Percentiles rank a stretch among this genome's conserved stretches.
Conservation (phyloP, 371 early-diverging fungal species). For the Mortierella sp. region DNA sequence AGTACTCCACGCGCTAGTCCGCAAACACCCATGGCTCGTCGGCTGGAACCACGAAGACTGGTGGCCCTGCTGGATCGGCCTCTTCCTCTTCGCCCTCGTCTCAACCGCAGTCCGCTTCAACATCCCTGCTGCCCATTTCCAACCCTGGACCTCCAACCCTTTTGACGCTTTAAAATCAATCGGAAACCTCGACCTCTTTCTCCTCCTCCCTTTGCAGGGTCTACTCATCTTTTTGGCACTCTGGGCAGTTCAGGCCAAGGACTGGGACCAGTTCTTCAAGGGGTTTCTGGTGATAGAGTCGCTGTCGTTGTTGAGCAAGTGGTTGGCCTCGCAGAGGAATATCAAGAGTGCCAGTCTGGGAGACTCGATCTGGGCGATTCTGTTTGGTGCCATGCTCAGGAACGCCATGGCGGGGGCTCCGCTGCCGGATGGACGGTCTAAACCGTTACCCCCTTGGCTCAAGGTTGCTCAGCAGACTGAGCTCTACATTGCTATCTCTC, state of each 20-base stretch:
- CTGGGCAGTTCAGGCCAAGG: constrained; percentile 58
- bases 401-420: constrained; percentile 59
- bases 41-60: constrained; percentile 78
- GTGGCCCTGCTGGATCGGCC: constrained; percentile 76
- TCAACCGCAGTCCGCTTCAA: constrained; percentile 62
- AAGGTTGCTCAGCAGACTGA: constrained; percentile 74
- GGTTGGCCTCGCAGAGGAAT: constrained; percentile 67
- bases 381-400: constrained; percentile 67
- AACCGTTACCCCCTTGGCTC: constrained; percentile 64
- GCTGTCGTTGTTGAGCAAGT: constrained; percentile 67
- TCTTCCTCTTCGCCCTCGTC: constrained; percentile 70
- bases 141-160: constrained; percentile 66
- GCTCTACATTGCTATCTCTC: constrained; percentile 70
- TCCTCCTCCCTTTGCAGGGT: constrained; percentile 68
- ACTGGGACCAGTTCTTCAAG: constrained; percentile 61
- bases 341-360: constrained; percentile 67
- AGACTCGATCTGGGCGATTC: constrained; percentile 76
- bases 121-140: constrained; percentile 65
- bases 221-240: constrained; percentile 63
- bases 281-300: constrained; percentile 65
- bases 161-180: constrained; percentile 63
- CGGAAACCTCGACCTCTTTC: constrained; percentile 64
- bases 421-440: constrained; percentile 53
- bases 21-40: constrained; percentile 60
- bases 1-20: not conserved